Evolutionary conservation across 345 rosid genomes (phyloP).

Genomic region (Syzygium jambos): DNA sequence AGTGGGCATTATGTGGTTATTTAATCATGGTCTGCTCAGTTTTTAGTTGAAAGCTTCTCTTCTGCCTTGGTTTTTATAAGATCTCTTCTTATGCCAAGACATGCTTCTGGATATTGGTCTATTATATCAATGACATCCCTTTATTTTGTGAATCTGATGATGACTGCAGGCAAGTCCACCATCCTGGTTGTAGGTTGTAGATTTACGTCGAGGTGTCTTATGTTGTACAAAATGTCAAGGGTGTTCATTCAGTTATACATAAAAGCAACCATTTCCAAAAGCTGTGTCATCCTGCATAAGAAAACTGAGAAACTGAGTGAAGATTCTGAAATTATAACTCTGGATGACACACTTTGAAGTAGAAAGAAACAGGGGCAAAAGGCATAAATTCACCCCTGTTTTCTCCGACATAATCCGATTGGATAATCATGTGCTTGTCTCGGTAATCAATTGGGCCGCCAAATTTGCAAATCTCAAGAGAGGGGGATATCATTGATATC

Average conservation of each 20-base stretch:
- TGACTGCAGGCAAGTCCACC: background rate
- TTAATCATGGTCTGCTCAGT: background rate
- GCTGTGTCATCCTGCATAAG: background rate
- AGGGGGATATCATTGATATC: background rate
- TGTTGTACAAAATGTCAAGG: background rate
- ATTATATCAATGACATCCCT: background rate
- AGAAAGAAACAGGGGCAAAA: background rate
- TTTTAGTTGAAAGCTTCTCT: background rate
- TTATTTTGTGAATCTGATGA: background rate
- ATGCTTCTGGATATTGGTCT: background rate
- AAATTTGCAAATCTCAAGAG: background rate
- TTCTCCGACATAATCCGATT: background rate
- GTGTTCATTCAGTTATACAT: background rate
- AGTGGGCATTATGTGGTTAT: background rate
- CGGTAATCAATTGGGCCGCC: background rate
- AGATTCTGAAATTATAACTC: background rate
- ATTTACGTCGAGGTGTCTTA: background rate
- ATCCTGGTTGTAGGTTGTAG: background rate
- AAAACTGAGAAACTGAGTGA: background rate
- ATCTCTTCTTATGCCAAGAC: background rate
- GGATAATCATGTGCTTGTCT: background rate
- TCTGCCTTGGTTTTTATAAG: background rate
- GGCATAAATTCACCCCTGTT: background rate
- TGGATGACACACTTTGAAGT: background rate
- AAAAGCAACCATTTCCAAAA: background rate